Evolutionary conservation across 2,329 filamentous ascomycete species (phyloP), one percentile per base, ranked within the genome.

Genomic region (Talaromyces pinophilus): DNA sequence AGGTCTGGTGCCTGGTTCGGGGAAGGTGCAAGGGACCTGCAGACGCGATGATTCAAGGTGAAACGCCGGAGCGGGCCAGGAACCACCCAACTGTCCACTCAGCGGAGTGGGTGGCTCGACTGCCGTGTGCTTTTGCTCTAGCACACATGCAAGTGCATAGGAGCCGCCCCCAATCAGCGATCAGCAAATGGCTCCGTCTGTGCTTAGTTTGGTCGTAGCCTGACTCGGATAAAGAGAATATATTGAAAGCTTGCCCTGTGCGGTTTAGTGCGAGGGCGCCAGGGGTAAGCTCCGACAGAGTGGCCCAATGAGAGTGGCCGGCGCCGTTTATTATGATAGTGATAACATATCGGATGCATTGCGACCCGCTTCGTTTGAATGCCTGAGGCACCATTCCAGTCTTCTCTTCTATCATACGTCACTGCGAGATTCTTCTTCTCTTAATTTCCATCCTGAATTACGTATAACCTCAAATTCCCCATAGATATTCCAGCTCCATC

Each of bases 11-110:
- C 46, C 46, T 35, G 25, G n/a, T 59, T 52, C 8, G 64, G 64
- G 57, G 59, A 33, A 48, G 52, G 59, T 11, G 64, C 64, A 63
- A 66, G 64, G 64, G 50, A 63, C 60, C 59, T 59, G 40, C 59
- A 42, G 30, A n/a, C 55, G 33, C 54, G 17, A 48, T 52, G 63
- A 52, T 50, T 52, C 54, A 59, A 54, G n/a, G 30, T 66, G 64
- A 66, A 66, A 66, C 64, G 50, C 59, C 64, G 59, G 57, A 38
- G 48, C 50, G 13, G 48, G 25, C 46, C 25, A 46, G 42, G 42
- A 35, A 17, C 52, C 52, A 59, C 19, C 30, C 28, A 28, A 10
- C 33, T 30, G 35, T 40, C 59, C 59, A 46, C 28, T 46, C 30
- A 62, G 38, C 22, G 19, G 13, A 0, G n/a, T 11, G 5, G 40